A percentile compares a stretch with the other conserved stretches of the same genome.
These are phyloP conservation scores for Tilletiaria anomala DNA, from an alignment of 1,284 basidiomycete species.

Conservation along the genomic window DNA sequence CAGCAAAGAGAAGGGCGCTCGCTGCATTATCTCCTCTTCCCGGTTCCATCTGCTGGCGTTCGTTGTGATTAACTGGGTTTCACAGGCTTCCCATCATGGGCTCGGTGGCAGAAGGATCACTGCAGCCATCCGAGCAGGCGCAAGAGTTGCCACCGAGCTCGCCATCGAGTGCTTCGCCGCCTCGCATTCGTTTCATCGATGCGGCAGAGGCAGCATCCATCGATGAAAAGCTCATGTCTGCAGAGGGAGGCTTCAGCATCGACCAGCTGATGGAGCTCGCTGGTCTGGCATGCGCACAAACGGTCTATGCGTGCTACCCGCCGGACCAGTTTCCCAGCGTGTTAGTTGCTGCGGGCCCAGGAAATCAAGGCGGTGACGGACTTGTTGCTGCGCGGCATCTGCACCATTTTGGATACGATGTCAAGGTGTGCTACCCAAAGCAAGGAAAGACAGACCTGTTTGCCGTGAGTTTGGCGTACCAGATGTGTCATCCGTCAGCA, in stretches of 20 bases:
- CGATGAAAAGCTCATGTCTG: constrained; percentile 30
- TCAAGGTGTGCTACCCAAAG: constrained; percentile 33
- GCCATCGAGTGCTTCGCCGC: no score
- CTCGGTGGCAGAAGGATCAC: no score
- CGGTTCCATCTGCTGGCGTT: no score
- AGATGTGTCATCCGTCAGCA: no score
- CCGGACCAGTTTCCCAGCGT: constrained; percentile 56
- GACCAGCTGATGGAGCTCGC: constrained; percentile 89
- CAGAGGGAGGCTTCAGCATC: constrained; percentile 20
- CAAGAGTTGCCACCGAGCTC: no score
- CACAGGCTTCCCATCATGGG: no score
- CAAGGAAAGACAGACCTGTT: constrained; percentile 29
- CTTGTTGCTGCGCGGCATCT: constrained; percentile 90
- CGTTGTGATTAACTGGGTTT: no score
- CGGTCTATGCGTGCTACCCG: constrained; percentile 61
- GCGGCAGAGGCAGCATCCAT: constrained; percentile 21
- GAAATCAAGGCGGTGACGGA: constrained; percentile 75
- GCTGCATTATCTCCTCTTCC: no score
- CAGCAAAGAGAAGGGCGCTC: no score
- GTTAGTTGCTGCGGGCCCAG: constrained; percentile 86
- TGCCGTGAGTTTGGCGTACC: constrained; percentile 2
- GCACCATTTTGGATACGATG: constrained; percentile 31
- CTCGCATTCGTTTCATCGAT: constrained; percentile 21
- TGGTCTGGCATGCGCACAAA: constrained; percentile 86
- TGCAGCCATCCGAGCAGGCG: no score